Conservation (phyloP, 2,329 filamentous ascomycete species). For the Hymenoscyphus repandus region DNA sequence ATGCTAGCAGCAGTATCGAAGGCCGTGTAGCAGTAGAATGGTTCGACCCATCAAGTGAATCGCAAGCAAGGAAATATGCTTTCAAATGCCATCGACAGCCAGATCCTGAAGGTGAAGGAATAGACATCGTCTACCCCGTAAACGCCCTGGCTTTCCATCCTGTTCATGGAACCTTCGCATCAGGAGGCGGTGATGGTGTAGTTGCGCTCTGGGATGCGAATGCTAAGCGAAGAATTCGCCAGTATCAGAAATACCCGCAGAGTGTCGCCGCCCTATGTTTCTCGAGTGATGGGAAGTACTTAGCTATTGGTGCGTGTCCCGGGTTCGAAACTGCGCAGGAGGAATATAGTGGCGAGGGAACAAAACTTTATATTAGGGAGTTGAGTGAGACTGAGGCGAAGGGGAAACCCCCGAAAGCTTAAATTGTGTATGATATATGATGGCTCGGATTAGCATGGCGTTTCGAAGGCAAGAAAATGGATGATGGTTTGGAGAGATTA, state of each 20-base stretch:
- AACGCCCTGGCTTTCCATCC: conserved; percentile 69
- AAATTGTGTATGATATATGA: neutral
- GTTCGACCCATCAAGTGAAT: conserved; percentile 86
- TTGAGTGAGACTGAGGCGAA: conserved; percentile 77
- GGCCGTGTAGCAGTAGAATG: conserved; percentile 95
- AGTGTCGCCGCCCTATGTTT: conserved; percentile 61
- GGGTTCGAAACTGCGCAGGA: conserved; percentile 70
- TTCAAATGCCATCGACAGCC: conserved; percentile 96
- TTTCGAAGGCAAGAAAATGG: neutral
- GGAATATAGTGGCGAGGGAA: conserved; percentile 67
- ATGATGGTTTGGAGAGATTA: neutral
- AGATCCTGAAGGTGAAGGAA: conserved; percentile 49
- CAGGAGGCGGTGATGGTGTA: conserved; percentile 66
- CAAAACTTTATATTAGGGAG: conserved; percentile 77
- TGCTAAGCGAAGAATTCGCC: conserved; percentile 63
- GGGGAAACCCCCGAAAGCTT: conserved; percentile 29
- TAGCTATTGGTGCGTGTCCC: conserved; percentile 63
- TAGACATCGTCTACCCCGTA: conserved; percentile 68
- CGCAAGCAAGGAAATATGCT: conserved; percentile 89
- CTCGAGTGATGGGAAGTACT: conserved; percentile 56
- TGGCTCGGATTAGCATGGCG: conserved; percentile 5
- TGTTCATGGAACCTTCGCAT: conserved; percentile 59
- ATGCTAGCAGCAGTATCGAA: conserved; percentile 88
- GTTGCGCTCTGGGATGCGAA: conserved; percentile 69
- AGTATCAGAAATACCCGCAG: conserved; percentile 60